These are phyloP conservation scores for Miscanthus lutarioriparius DNA, from an alignment of 176 grass and related monocot genomes.

Conservation along the genomic window DNA sequence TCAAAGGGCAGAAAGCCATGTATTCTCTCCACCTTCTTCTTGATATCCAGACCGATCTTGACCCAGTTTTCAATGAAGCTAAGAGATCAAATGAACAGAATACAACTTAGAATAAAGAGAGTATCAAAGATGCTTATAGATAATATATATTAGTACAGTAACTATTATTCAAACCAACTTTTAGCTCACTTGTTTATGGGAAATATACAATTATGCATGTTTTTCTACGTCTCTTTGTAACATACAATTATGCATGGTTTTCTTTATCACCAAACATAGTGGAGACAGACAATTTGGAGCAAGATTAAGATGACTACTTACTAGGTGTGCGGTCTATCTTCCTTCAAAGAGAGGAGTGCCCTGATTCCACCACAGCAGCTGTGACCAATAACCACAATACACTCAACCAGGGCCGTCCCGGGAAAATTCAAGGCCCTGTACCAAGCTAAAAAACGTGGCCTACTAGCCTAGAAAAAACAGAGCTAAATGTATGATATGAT, in stretches of 20 bases:
- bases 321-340: conserved; percentile 41
- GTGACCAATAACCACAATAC: conserved; percentile 79
- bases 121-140: neutral
- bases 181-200: neutral
- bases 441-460: too few relatives aligned
- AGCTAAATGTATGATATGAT: too few relatives aligned
- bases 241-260: neutral
- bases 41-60: conserved; percentile 52
- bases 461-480: too few relatives aligned
- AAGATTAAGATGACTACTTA: conserved; percentile 33
- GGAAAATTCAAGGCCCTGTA: too few relatives aligned
- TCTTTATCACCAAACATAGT: neutral
- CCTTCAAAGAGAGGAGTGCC: conserved; percentile 64
- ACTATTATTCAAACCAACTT: neutral
- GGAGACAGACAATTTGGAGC: neutral
- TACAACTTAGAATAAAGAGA: conserved; percentile 2
- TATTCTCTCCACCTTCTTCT: conserved; percentile 54
- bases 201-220: neutral
- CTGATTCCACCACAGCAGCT: conserved; percentile 83
- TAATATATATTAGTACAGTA: conserved; percentile 12
- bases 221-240: neutral
- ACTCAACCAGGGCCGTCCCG: too few relatives aligned
- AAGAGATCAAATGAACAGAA: conserved; percentile 16
- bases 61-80: conserved; percentile 82
- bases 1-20: conserved; percentile 42